Base-by-base conservation (phyloP, 2,329 filamentous ascomycete genomes). In the Sporothrix schenckii region DNA sequence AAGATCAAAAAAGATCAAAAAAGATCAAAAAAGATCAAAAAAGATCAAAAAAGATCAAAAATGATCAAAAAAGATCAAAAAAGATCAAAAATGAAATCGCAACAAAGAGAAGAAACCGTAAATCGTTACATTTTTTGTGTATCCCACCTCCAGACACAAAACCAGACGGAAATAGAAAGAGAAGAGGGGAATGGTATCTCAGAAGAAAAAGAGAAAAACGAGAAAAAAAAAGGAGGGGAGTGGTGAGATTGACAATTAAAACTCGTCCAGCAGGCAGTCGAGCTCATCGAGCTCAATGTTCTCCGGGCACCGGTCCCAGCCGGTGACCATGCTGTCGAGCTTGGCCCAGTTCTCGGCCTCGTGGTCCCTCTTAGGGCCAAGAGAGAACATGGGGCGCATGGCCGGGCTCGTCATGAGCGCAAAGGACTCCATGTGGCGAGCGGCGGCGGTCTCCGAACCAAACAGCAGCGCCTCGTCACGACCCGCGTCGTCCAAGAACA, bases 281-380 rank as follows among this genome's bases (percentile, higher is more conserved):
- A 98, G 88, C 83, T 99, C 95, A 61, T 97, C 93, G 65, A 98
- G 87, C 79, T 96, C 93, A 75, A 98, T 90, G 74, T 89, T 91
- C 82, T 98, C 95, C 1, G 94, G 93, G 78, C 89, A 93, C 78
- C 86, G 86, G 77, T 91, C 90, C 81, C 88, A 87, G 75, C 88
- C 85, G 9, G 27, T 52, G 71, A 84, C 77, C 72, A 81, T 77
- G 72, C 76, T 76, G 69, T 84, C 83, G 16, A 84, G 72, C 73
- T 82, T 83, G 50, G 80, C 77, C 81, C 82, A 84, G 70, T 75
- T 79, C 69, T 83, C 82, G 14, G 78, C 75, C 71, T 84, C 81
- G 50, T 72, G 73, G 69, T 81, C 81, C 66, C 80, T 75, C 71
- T 73, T 82, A 73, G 78, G 80, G 72, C 81, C 83, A 70, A 83